Evolutionary conservation across 495 filamentous ascomycete genomes (phyloP), one percentile per base, ranked within the genome.

Genomic region (Chlorociboria aeruginascens): DNA sequence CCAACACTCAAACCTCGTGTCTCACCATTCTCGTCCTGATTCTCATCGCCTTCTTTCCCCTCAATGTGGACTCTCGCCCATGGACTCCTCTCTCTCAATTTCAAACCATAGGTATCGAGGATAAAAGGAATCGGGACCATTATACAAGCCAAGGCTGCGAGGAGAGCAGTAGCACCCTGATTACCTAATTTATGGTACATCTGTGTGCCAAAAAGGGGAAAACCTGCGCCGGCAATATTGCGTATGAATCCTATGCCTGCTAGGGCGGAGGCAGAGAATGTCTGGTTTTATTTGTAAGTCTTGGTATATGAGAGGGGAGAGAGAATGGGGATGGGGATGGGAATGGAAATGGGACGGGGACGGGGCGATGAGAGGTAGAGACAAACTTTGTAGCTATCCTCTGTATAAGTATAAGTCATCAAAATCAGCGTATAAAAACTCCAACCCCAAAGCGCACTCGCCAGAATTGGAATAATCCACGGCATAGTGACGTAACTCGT

Each of bases 391-490:
- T 50, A 50, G 1, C 41, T 38, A 29, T 45, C 48, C 40, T 45
- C 48, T 3, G 50, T 48, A 32, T 47, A 52, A 13, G 29, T 41
- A 32, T 47, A 52, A 12, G 50, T 48, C 50, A 61, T 65, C 13
- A 64, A 32, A 14, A 63, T 60, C 25, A 63, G 45, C 9, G 55
- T 63, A 40, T 61, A 65, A 49, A 65, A 63, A 10, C 56, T 53
- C 63, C 61, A 61, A 13, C 68, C 68, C 51, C 59, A 72, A 43
- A 62, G 58, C 0, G 63, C 57, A 0, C 66, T 66, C 0, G 68
- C 70, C 38, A 73, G 59, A n/a, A 74, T 69, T 0, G 71, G 70
- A 1, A 71, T 65, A 33, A 73, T 62, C 64, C 63, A 71, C 46
- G 69, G 67, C 14, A 73, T 60, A 43, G 53, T 64, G 7, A 45